Conservation (phyloP, 768 basidiomycete genomes). For the Hygrophoropsis aurantiaca region DNA sequence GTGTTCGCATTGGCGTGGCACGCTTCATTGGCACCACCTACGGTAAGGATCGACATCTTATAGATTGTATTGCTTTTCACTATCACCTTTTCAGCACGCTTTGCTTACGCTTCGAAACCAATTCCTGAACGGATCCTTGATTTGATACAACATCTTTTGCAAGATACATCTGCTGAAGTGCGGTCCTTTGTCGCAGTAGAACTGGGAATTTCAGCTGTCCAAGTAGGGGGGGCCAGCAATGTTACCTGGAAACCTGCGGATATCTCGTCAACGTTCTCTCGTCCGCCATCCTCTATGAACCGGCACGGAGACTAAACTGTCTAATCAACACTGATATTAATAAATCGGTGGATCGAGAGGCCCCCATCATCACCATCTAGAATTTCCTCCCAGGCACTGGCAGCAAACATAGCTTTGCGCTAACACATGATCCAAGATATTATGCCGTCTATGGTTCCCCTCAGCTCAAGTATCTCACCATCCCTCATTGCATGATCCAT, state of each 20-base stretch:
- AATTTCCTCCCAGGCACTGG: no score
- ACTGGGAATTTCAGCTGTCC: no score
- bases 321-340: no score
- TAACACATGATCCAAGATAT: no score
- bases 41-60: constrained; percentile 42
- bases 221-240: constrained; percentile 9
- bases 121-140: constrained; percentile 36
- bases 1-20: constrained; percentile 86
- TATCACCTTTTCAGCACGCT: constrained; percentile 13
- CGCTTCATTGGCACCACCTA: constrained; percentile 59
- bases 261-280: constrained; percentile 37
- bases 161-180: constrained; percentile 62
- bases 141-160: constrained; percentile 47
- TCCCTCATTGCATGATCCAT: no score
- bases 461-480: no score
- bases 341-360: no score
- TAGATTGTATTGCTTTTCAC: constrained; percentile 1
- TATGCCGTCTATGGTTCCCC: no score
- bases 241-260: constrained; percentile 11
- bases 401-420: no score
- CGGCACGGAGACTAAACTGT: not conserved
- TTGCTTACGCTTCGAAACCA: constrained; percentile 6
- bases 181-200: constrained; percentile 57
- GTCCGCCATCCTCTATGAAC: constrained; percentile 30
- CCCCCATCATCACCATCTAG: no score